Evolutionary conservation across 1,284 basidiomycete species (phyloP).

Genomic region (Puccinia polysora): DNA sequence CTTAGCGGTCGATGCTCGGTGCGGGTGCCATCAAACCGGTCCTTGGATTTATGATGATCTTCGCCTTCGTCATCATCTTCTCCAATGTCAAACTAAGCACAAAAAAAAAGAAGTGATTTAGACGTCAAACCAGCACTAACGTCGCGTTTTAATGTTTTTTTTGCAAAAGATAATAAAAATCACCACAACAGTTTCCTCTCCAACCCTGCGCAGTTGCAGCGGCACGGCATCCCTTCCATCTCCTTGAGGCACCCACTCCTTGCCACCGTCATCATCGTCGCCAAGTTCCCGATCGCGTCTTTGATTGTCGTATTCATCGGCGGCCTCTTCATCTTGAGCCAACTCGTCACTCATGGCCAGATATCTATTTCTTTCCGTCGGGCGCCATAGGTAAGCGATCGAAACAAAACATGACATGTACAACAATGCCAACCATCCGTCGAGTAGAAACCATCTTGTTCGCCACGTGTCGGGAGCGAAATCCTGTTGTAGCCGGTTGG

Average conservation of each 20-base stretch:
- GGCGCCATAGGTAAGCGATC: constrained; percentile 89
- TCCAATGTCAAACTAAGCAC: constrained; percentile 68
- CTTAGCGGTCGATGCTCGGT: constrained; percentile 14
- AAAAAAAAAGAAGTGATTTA: too few species aligned
- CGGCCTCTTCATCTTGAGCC: constrained; percentile 71
- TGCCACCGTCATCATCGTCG: constrained; percentile 56
- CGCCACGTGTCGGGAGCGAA: constrained; percentile 92
- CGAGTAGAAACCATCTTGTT: constrained; percentile 88
- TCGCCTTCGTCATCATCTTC: constrained; percentile 59
- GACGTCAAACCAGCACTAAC: neutral
- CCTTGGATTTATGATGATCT: constrained; percentile 12
- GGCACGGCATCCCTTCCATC: constrained; percentile 44
- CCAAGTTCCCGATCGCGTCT: constrained; percentile 53
- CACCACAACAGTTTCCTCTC: constrained; percentile 68
- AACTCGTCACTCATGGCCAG: constrained; percentile 78
- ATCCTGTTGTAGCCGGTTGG: constrained; percentile 81
- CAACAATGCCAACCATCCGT: constrained; percentile 85
- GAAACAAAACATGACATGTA: constrained; percentile 74
- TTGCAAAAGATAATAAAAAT: neutral
- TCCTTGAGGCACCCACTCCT: constrained; percentile 41
- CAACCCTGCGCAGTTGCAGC: constrained; percentile 47
- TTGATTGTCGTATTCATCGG: constrained; percentile 46
- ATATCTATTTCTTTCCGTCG: constrained; percentile 84
- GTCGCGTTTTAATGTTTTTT: too few species aligned
- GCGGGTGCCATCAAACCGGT: neutral